phyloP scores from a whole-genome alignment of 2,329 filamentous ascomycete species.

The Coniochaeta sp. region DNA sequence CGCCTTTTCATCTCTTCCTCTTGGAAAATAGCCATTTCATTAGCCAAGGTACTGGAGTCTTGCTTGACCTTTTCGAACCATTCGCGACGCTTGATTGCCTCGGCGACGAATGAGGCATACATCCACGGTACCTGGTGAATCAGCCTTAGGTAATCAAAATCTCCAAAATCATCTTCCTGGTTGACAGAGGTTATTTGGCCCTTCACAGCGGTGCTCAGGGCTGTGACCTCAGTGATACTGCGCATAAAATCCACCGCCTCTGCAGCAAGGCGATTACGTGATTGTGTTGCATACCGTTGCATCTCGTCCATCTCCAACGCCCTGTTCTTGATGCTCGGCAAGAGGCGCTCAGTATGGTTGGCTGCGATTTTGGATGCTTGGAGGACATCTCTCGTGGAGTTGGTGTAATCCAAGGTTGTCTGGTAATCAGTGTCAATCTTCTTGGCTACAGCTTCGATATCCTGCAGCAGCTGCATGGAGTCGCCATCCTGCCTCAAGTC shows the following conservation, averaged over 20 bases:
- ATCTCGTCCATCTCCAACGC: conserved; percentile 55
- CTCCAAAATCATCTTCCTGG: conserved; percentile 67
- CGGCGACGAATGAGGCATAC: conserved; percentile 82
- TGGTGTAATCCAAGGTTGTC: conserved; percentile 61
- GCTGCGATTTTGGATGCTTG: conserved; percentile 58
- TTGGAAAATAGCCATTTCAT: conserved; percentile 86
- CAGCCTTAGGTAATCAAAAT: conserved; percentile 72
- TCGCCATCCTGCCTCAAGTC: conserved; percentile 53
- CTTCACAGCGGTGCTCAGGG: conserved; percentile 64
- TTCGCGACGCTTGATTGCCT: conserved; percentile 78
- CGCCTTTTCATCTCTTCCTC: conserved; percentile 87
- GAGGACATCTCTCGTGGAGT: conserved; percentile 51
- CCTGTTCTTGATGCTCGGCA: conserved; percentile 50
- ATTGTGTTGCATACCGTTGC: conserved; percentile 50
- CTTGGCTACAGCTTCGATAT: conserved; percentile 77
- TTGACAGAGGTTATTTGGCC: conserved; percentile 64
- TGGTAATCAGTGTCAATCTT: conserved; percentile 86
- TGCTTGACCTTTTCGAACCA: conserved; percentile 87
- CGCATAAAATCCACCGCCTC: conserved; percentile 71
- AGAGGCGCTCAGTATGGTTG: conserved; percentile 53
- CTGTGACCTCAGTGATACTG: conserved; percentile 72
- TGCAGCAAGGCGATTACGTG: conserved; percentile 59
- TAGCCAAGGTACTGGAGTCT: conserved; percentile 80
- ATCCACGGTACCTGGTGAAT: conserved; percentile 80
- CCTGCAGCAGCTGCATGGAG: conserved; percentile 62